These are phyloP conservation scores for Pascua sp. DNA, from an alignment of 1,284 basidiomycete species.

Conservation along the genomic window DNA sequence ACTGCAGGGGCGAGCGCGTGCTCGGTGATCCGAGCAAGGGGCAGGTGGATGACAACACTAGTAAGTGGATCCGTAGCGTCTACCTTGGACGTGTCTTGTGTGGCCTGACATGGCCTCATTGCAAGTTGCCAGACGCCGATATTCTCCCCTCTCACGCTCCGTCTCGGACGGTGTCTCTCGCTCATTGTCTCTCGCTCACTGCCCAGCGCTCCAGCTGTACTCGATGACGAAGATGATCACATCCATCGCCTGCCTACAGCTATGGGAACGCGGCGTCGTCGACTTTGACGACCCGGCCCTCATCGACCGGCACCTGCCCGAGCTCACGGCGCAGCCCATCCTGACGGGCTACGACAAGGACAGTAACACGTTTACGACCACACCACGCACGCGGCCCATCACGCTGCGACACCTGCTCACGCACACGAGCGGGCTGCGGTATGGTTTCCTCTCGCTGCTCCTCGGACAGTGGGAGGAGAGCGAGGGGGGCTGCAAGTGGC, in stretches of 20 bases:
- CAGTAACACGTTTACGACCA: conserved; percentile 16
- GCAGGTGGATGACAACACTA: conserved; percentile 26
- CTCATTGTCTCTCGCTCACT: too few relatives aligned
- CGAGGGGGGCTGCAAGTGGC: background rate
- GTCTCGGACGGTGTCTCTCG: too few relatives aligned
- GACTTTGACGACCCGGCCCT: conserved; percentile 27
- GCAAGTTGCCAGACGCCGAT: too few relatives aligned
- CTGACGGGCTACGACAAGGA: conserved; percentile 16
- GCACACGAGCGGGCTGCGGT: conserved; percentile 25
- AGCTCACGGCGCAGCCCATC: conserved; percentile 26
- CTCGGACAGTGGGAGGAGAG: conserved; percentile 1
- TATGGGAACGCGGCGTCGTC: conserved; percentile 37
- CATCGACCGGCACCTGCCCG: conserved; percentile 29
- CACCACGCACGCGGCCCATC: conserved; percentile 24
- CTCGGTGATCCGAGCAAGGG: conserved; percentile 26
- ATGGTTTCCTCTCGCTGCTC: conserved; percentile 1
- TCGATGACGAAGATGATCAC: conserved; percentile 43
- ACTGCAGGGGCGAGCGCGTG: conserved; percentile 26
- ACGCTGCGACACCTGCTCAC: conserved; percentile 38
- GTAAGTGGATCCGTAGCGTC: conserved; percentile 17
- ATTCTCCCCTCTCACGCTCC: too few relatives aligned
- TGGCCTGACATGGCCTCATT: too few relatives aligned
- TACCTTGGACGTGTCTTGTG: too few relatives aligned
- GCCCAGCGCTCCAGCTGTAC: conserved; percentile 19
- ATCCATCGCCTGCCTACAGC: conserved; percentile 37